A percentile compares a stretch with the other conserved stretches of the same genome.
Evolutionary conservation across 2,329 filamentous ascomycete genomes (phyloP).

Genomic region (Cladorrhinum sp.): DNA sequence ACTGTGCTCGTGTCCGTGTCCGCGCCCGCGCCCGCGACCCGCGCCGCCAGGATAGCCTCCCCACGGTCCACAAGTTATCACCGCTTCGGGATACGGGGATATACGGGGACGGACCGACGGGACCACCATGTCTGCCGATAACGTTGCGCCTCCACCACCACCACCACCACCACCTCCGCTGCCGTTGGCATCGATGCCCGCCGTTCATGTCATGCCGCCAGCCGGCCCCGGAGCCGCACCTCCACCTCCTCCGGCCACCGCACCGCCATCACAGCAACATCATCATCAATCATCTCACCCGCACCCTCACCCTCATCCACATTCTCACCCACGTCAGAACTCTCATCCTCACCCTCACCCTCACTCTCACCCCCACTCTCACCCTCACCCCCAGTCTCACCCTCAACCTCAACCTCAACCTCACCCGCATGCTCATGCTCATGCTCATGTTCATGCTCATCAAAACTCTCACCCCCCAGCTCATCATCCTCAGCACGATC

Average conservation of each 20-base stretch:
- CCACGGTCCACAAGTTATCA: background rate
- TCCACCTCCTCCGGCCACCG: slow-evolving; percentile 12
- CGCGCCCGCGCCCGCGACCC: background rate
- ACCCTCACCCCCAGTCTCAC: slow-evolving; percentile 12
- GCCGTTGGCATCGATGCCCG: background rate
- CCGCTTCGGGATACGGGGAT: background rate
- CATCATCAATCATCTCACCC: background rate
- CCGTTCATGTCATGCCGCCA: slow-evolving; percentile 8
- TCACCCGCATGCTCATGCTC: background rate
- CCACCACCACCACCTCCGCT: slow-evolving; percentile 15
- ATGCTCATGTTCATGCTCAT: background rate
- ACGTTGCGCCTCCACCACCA: slow-evolving; percentile 22
- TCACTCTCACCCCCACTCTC: slow-evolving; percentile 6
- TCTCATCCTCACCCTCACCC: background rate
- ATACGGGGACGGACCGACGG: background rate
- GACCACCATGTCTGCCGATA: slow-evolving; percentile 26
- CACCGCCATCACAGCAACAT: background rate
- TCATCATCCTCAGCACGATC: slow-evolving; percentile 33
- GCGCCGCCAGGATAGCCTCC: slow-evolving; percentile 5
- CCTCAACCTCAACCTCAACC: background rate
- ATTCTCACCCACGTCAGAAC: slow-evolving; percentile 13
- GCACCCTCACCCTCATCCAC: slow-evolving; percentile 4
- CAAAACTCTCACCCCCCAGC: slow-evolving; percentile 20
- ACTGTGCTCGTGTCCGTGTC: slow-evolving; percentile 6
- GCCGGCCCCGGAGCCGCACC: slow-evolving; percentile 11